Evolutionary conservation across 345 rosid species (phyloP).

Genomic region (Camelina neglecta): DNA sequence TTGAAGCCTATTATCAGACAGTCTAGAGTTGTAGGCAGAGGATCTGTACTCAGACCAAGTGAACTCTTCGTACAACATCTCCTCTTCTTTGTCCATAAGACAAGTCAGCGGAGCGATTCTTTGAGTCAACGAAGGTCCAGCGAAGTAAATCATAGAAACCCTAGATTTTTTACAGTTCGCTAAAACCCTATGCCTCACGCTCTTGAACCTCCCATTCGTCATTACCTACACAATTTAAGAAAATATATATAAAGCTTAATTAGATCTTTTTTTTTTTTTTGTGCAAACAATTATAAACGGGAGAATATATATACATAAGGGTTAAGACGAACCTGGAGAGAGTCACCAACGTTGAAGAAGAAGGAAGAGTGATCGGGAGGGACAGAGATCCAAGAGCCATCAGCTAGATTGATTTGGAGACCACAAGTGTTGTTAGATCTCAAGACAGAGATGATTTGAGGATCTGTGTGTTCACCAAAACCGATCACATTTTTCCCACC

Average conservation of each 20-base stretch:
- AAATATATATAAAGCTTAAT: neutral
- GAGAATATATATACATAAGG: neutral
- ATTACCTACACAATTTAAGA: slow-evolving; percentile 53
- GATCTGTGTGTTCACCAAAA: slow-evolving; percentile 95
- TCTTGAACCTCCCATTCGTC: slow-evolving; percentile 90
- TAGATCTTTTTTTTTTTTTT: neutral
- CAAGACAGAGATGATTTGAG: slow-evolving; percentile 79
- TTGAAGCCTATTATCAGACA: slow-evolving; percentile 71
- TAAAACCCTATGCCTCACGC: slow-evolving; percentile 87
- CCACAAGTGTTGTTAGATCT: slow-evolving; percentile 91
- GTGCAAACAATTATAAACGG: too few relatives aligned
- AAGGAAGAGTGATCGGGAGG: slow-evolving; percentile 76
- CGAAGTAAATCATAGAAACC: slow-evolving; percentile 85
- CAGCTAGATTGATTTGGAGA: slow-evolving; percentile 67
- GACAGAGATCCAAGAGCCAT: slow-evolving; percentile 79
- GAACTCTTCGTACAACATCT: slow-evolving; percentile 72
- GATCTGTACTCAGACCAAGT: slow-evolving; percentile 88
- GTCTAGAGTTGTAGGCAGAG: slow-evolving; percentile 63
- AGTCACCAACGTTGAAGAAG: slow-evolving; percentile 86
- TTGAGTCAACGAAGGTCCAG: slow-evolving; percentile 76
- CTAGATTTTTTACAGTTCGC: slow-evolving; percentile 62
- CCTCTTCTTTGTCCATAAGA: slow-evolving; percentile 58
- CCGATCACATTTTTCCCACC: slow-evolving; percentile 54
- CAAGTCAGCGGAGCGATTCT: slow-evolving; percentile 64
- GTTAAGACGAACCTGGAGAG: slow-evolving; percentile 53